phyloP scores from a whole-genome alignment of 2,329 filamentous ascomycete species.

The Fusarium falciforme region DNA sequence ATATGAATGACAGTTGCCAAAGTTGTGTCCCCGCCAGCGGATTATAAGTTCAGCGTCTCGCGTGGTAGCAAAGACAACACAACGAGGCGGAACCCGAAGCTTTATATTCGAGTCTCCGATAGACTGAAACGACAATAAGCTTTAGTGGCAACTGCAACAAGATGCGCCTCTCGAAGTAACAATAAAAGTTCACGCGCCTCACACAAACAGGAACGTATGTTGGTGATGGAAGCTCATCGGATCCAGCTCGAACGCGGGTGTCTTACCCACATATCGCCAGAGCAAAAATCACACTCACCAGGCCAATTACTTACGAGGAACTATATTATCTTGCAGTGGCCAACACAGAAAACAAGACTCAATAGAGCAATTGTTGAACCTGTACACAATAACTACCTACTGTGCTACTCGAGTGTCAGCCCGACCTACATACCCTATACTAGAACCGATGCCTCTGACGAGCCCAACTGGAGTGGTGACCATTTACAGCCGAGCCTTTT shows the following conservation, averaged over 20 bases:
- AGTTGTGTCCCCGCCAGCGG: not conserved
- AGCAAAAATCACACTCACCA: not conserved
- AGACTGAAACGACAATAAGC: not conserved
- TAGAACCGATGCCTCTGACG: too few species aligned
- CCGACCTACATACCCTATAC: not conserved
- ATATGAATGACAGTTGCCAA: not conserved
- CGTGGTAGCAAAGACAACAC: not conserved
- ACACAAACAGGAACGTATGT: not conserved
- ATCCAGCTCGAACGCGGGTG: not conserved
- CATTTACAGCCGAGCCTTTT: too few species aligned
- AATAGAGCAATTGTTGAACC: not conserved
- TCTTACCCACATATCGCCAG: not conserved
- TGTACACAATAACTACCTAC: not conserved
- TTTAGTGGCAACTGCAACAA: not conserved
- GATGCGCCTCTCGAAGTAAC: not conserved
- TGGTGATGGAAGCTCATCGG: not conserved
- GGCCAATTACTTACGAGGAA: not conserved
- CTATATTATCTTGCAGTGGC: accelerated
- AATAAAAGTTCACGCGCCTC: not conserved
- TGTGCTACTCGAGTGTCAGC: not conserved
- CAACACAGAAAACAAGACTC: not conserved
- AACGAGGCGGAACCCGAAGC: not conserved
- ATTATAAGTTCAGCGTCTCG: not conserved
- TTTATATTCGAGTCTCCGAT: not conserved
- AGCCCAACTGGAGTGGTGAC: not conserved